Percentiles rank a stretch among this genome's conserved stretches.
These are phyloP conservation scores for Emydomyces testavorans DNA, from an alignment of 2,329 filamentous ascomycete genomes.

Conservation along the genomic window DNA sequence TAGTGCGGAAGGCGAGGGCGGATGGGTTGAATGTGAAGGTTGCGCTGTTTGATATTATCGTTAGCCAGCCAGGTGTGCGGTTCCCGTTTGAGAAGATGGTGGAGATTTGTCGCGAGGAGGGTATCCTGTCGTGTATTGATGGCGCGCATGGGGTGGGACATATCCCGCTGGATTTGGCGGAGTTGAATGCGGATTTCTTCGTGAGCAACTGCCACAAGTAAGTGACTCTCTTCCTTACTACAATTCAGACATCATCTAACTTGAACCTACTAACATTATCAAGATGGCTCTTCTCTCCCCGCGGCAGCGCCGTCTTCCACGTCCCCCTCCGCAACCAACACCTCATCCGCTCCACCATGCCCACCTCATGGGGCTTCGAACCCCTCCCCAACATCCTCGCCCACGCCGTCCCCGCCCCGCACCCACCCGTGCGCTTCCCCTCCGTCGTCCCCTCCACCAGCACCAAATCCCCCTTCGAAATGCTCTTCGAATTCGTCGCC, in stretches of 20 bases:
- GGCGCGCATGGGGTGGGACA: conserved; percentile 78
- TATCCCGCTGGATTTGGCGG: conserved; percentile 55
- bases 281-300: conserved; percentile 69
- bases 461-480: conserved; percentile 50
- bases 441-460: conserved; percentile 7
- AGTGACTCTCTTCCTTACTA: background rate
- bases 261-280: conserved; percentile 8
- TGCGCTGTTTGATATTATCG: conserved; percentile 69
- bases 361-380: conserved; percentile 69
- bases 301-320: conserved; percentile 70
- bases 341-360: conserved; percentile 60
- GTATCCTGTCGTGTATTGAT: conserved; percentile 64
- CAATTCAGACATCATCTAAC: background rate
- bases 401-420: conserved; percentile 7
- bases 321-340: conserved; percentile 65
- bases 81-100: conserved; percentile 66
- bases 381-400: conserved; percentile 28
- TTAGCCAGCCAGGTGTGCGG: conserved; percentile 63
- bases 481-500: conserved; percentile 64
- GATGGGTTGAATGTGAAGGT: conserved; percentile 54
- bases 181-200: conserved; percentile 71
- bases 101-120: conserved; percentile 52
- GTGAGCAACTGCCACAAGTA: conserved; percentile 73
- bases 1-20: conserved; percentile 44
- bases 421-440: background rate